A percentile compares a stretch with the other conserved stretches of the same genome.
Conservation (phyloP, 192 early-diverging fungal genomes). For the Lobosporangium transversale region DNA sequence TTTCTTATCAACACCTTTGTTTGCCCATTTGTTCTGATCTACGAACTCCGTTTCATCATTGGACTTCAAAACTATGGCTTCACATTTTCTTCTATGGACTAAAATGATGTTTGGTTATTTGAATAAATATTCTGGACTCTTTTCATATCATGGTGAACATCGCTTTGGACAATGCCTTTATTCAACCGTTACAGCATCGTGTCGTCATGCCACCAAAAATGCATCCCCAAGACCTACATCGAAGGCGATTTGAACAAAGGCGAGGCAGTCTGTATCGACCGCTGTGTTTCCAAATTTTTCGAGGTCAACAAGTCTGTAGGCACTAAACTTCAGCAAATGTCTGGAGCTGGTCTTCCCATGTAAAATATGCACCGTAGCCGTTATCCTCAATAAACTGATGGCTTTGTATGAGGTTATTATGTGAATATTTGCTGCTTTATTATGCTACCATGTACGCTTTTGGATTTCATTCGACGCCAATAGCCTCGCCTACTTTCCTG, state of each 20-base stretch:
- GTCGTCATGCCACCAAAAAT: slow-evolving; percentile 86
- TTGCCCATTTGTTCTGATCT: too few species aligned
- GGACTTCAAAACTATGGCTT: too few species aligned
- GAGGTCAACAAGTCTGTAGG: slow-evolving; percentile 80
- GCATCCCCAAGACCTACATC: slow-evolving; percentile 81
- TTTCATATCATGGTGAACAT: too few species aligned
- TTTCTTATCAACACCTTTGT: too few species aligned
- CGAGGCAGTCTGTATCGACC: slow-evolving; percentile 89
- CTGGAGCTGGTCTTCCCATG: slow-evolving; percentile 45
- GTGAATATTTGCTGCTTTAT: too few species aligned
- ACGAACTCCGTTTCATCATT: too few species aligned
- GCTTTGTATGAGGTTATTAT: too few species aligned
- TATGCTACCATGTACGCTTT: too few species aligned
- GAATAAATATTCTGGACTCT: too few species aligned
- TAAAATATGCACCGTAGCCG: slow-evolving; percentile 21
- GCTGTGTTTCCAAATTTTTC: slow-evolving; percentile 90
- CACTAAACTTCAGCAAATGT: slow-evolving; percentile 74
- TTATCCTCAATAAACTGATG: slow-evolving; percentile 1
- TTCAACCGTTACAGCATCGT: slow-evolving; percentile 74
- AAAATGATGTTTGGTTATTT: too few species aligned
- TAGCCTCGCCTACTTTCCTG: slow-evolving; percentile 13
- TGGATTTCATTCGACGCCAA: slow-evolving; percentile 16
- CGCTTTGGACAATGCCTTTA: too few species aligned
- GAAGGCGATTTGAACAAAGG: slow-evolving; percentile 90
- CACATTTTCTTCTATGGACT: neutral